A percentile compares a stretch with the other conserved stretches of the same genome.
These are phyloP conservation scores for Alternaria solani DNA, from an alignment of 2,329 filamentous ascomycete species.

Conservation along the genomic window DNA sequence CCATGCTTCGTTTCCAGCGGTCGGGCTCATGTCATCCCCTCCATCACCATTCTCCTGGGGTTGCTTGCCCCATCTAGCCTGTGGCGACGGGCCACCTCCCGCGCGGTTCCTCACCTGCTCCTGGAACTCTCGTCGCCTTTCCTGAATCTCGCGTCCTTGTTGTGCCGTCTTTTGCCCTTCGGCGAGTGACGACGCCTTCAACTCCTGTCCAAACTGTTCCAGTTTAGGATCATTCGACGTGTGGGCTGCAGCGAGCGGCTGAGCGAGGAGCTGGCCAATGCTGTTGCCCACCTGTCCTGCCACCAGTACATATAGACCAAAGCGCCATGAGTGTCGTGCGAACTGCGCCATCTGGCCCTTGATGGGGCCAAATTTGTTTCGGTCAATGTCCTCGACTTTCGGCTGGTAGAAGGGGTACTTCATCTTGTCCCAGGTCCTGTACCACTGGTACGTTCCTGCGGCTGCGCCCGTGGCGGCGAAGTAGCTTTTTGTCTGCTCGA, in stretches of 20 bases:
- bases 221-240: conserved; percentile 53
- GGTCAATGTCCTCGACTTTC: conserved; percentile 48
- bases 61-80: conserved; percentile 39
- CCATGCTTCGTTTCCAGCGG: conserved; percentile 50
- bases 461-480: conserved; percentile 47
- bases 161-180: conserved; percentile 21
- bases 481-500: conserved; percentile 50
- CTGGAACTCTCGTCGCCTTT: conserved; percentile 30
- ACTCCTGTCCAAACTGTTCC: conserved; percentile 48
- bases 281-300: conserved; percentile 44
- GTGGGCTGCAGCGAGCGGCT: conserved; percentile 43
- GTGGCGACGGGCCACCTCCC: conserved; percentile 49
- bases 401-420: conserved; percentile 56
- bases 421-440: conserved; percentile 43
- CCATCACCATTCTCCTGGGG: conserved; percentile 33
- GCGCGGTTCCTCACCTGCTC: conserved; percentile 29
- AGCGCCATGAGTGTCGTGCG: conserved; percentile 40
- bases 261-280: conserved; percentile 45
- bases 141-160: conserved; percentile 28
- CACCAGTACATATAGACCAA: conserved; percentile 35
- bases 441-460: conserved; percentile 45
- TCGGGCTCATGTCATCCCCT: conserved; percentile 55
- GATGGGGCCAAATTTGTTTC: conserved; percentile 48
- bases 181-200: conserved; percentile 38
- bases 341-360: conserved; percentile 45